Conservation (phyloP, 2,329 filamentous ascomycete species). For the Metarhizium humberi region DNA sequence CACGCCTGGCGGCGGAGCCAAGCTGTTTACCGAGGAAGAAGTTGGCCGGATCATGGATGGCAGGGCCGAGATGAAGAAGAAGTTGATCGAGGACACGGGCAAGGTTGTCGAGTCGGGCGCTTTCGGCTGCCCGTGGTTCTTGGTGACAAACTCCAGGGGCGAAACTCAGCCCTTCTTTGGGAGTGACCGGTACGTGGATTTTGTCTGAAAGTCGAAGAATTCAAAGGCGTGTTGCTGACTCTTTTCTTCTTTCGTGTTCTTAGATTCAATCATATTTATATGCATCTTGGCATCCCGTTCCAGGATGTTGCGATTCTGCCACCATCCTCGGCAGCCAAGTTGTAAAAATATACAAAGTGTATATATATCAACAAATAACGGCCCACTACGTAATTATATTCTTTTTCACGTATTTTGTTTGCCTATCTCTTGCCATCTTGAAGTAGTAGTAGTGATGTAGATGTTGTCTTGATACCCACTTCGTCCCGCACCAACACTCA, state of each 20-base stretch:
- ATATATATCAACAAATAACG: background rate
- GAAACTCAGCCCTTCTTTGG: slow-evolving; percentile 64
- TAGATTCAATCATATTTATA: slow-evolving; percentile 61
- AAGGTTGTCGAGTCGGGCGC: slow-evolving; percentile 56
- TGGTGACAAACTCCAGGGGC: slow-evolving; percentile 51
- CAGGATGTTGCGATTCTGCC: slow-evolving; percentile 35
- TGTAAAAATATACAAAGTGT: slow-evolving; percentile 16
- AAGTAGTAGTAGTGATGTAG: too few relatives aligned
- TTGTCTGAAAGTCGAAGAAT: slow-evolving; percentile 3
- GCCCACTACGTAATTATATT: too few relatives aligned
- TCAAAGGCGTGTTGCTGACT: background rate
- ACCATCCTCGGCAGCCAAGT: slow-evolving; percentile 22
- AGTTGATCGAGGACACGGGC: slow-evolving; percentile 48
- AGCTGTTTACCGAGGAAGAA: slow-evolving; percentile 41
- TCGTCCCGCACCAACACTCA: background rate
- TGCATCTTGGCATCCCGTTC: slow-evolving; percentile 53
- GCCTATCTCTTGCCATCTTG: too few relatives aligned
- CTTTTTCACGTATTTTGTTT: too few relatives aligned
- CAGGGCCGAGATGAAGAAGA: slow-evolving; percentile 33
- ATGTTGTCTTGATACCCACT: background rate
- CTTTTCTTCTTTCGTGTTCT: background rate
- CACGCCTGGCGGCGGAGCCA: slow-evolving; percentile 12
- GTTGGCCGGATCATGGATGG: slow-evolving; percentile 46
- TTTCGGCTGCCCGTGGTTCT: slow-evolving; percentile 71
- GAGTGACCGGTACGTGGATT: slow-evolving; percentile 47